Conservation (phyloP, 805 yeast species). For the Isabelozyma heimii region DNA sequence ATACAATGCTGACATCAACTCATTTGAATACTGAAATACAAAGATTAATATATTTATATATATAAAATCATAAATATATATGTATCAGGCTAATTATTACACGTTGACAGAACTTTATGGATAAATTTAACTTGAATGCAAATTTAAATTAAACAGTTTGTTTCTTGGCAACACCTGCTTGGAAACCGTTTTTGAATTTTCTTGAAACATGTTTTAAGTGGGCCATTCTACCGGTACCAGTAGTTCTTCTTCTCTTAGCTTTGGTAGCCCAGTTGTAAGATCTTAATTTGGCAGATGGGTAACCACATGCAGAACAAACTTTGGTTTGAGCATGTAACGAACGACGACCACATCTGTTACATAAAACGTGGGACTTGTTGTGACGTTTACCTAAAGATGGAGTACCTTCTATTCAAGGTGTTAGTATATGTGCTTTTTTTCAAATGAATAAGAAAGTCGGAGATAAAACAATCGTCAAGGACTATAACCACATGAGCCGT, state of each 20-base stretch:
- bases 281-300: conserved; percentile 99
- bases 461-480: neutral
- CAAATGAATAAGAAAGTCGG: neutral
- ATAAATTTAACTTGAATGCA: conserved; percentile 1
- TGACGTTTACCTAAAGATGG: conserved; percentile 99
- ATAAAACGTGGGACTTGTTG: conserved; percentile 98
- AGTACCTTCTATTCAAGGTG: conserved; percentile 77
- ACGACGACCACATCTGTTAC: conserved; percentile 99
- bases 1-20: too few species aligned
- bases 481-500: too few species aligned
- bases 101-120: neutral
- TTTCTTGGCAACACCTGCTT: conserved; percentile 74
- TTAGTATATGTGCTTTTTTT: conserved; percentile 10
- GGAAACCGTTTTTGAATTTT: conserved; percentile 99
- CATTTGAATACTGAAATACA: neutral
- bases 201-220: conserved; percentile 96
- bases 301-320: conserved; percentile 98
- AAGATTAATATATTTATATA: neutral
- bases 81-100: neutral
- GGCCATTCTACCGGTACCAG: conserved; percentile 99
- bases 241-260: conserved; percentile 99
- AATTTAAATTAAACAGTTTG: conserved; percentile 53
- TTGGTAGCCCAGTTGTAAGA: conserved; percentile 98
- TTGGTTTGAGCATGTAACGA: conserved; percentile 99
- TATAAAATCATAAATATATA: neutral